These are phyloP conservation scores for Artomyces pyxidatus DNA, from an alignment of 768 basidiomycete species.

Conservation along the genomic window DNA sequence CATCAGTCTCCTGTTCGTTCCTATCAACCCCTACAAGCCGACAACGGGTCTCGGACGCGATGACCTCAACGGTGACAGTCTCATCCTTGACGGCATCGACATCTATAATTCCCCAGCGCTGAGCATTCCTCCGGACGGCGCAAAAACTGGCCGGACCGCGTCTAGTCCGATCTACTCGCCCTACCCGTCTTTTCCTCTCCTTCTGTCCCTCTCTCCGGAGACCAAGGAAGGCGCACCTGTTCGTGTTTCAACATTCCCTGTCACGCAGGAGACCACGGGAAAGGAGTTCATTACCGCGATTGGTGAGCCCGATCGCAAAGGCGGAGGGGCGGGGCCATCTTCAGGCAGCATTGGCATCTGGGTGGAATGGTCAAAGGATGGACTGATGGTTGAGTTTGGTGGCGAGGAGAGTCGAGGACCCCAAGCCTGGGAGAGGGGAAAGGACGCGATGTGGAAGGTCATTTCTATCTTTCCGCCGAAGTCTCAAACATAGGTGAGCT, in stretches of 20 bases:
- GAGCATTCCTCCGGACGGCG: slow-evolving; percentile 17
- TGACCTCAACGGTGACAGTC: slow-evolving; percentile 40
- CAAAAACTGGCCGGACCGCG: slow-evolving; percentile 24
- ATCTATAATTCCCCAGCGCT: slow-evolving; percentile 59
- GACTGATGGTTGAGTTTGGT: slow-evolving; percentile 82
- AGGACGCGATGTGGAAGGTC: slow-evolving; percentile 72
- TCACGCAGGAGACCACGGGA: slow-evolving; percentile 51
- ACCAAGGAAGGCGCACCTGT: slow-evolving; percentile 17
- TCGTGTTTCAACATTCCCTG: slow-evolving; percentile 33
- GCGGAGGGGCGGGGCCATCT: slow-evolving; percentile 80
- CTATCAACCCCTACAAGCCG: slow-evolving; percentile 57
- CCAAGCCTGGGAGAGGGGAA: slow-evolving; percentile 83
- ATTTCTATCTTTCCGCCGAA: slow-evolving; percentile 49
- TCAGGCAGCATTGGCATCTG: slow-evolving; percentile 85
- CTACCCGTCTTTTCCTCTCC: slow-evolving; percentile 49
- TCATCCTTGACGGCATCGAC: slow-evolving; percentile 67
- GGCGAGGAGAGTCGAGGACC: slow-evolving; percentile 71
- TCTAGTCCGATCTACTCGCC: slow-evolving; percentile 44
- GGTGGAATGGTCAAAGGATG: slow-evolving; percentile 84
- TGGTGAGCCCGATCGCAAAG: slow-evolving; percentile 88
- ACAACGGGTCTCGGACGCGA: slow-evolving; percentile 34
- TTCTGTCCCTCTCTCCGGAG: slow-evolving; percentile 29
- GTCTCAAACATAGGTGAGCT: slow-evolving; percentile 2
- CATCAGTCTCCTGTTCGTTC: slow-evolving; percentile 71
- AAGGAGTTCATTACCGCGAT: slow-evolving; percentile 67